These are phyloP conservation scores for Pythium aquatile DNA, from an alignment of 352 stramenopile species.

Conservation along the genomic window DNA sequence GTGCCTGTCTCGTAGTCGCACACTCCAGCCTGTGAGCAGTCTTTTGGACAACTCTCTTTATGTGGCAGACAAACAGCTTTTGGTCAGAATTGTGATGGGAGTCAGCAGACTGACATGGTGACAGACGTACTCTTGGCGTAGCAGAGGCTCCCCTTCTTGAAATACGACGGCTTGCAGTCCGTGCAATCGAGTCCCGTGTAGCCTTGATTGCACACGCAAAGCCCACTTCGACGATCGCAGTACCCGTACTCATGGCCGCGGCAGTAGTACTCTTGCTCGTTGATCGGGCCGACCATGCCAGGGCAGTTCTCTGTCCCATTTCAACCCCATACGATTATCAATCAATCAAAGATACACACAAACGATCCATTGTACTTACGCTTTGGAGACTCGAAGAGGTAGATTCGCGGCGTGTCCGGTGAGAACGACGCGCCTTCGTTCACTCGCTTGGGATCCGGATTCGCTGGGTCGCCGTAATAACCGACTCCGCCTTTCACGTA, in stretches of 20 bases:
- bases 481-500: conserved; percentile 82
- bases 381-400: conserved; percentile 38
- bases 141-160: conserved; percentile 79
- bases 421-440: conserved; percentile 86
- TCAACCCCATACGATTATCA: not conserved
- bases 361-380: conserved; percentile 26
- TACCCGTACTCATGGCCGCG: conserved; percentile 88
- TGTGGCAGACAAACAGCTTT: too few relatives aligned
- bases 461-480: conserved; percentile 76
- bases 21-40: conserved; percentile 83
- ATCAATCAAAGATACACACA: not conserved
- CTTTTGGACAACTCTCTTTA: conserved; percentile 78
- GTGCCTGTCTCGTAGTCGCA: conserved; percentile 90
- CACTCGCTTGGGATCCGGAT: conserved; percentile 60
- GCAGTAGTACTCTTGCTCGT: conserved; percentile 92
- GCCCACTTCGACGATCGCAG: conserved; percentile 91
- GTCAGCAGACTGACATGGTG: not conserved
- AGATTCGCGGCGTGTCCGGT: conserved; percentile 62
- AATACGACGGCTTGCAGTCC: conserved; percentile 87
- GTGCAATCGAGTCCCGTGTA: conserved; percentile 92
- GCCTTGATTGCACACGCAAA: conserved; percentile 93
- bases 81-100: too few relatives aligned
- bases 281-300: conserved; percentile 85
- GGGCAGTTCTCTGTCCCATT: conserved; percentile 58
- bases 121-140: conserved; percentile 78